Base-by-base conservation (phyloP, 208 protist species). In the Zelonia costaricensis region DNA sequence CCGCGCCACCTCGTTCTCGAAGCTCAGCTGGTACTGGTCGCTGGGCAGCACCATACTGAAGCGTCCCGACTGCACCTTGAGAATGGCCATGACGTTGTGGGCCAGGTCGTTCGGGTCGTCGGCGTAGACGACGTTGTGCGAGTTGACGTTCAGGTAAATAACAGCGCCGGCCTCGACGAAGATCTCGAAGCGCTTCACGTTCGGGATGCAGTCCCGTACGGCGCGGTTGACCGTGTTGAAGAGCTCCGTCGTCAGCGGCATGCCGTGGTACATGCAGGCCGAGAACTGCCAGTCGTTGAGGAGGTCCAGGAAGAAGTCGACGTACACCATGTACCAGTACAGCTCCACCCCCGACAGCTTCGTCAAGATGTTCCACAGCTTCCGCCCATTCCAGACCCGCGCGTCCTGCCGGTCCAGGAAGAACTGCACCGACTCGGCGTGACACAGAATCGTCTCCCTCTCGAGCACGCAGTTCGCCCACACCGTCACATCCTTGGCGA, bases 251-350 rank as follows among this genome's bases (percentile, higher is more conserved):
- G 76, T 84, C 36, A 94, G 72, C 13, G 80, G 80, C 44, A 77
- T 72, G 54, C 78, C 76, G 74, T 92, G 85, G 69, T 96, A 96
- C 79, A 92, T 87, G 67, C 88, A 60, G 23, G 78, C 70, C 10
- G 86, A 76, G 59, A 87, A 94, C 71, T 93, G 82, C 78, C 78
- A 96, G 76, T 96, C 86, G 28, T 80, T 81, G 16, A 93, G 59
- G 22, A 96, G 58, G 66, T 92, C 91, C n/a, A 84, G 56, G 60
- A 96, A 92, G 53, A 88, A 93, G 60, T 81, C 64, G 2, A 88
- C 66, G 69, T 91, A 89, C 39, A 76, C 71, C 82, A 91, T 90
- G 53, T 91, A 84, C 67, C 79, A 94, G 71, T 79, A 90, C 53
- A 92, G 9, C 71, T 90, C 70, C 10, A 66, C 67, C 20, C 80